A percentile compares a stretch with the other conserved stretches of the same genome.
Conservation (phyloP, 257 asterid genomes). For the Paraleonurus japonicus region DNA sequence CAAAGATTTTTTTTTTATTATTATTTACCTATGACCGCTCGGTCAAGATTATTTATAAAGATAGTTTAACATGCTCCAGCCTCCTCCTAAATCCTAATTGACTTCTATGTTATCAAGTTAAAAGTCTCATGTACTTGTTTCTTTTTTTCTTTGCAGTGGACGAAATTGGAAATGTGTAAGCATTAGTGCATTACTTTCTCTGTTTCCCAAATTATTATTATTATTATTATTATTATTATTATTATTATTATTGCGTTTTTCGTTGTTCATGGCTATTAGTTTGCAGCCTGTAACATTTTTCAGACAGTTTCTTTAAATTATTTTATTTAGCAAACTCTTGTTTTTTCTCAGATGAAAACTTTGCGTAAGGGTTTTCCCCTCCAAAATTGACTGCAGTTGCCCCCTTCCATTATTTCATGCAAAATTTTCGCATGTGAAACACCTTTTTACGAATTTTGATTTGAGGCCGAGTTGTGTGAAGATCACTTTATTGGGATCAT, state of each 20-base stretch:
- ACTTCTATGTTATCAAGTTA: background rate
- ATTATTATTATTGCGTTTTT: background rate
- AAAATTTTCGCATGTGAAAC: too few species aligned
- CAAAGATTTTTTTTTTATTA: too few species aligned
- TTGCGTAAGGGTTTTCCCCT: background rate
- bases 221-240: too few species aligned
- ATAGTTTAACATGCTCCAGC: too few species aligned
- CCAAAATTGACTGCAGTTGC: background rate
- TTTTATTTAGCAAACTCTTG: background rate
- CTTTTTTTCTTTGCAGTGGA: conserved; percentile 75
- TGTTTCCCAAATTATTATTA: background rate
- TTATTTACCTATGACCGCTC: too few species aligned
- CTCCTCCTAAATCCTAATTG: background rate
- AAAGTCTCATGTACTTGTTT: background rate
- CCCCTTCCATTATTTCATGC: background rate
- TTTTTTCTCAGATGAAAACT: too few species aligned
- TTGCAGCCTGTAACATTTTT: background rate
- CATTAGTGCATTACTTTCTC: conserved; percentile 26
- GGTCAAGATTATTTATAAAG: too few species aligned
- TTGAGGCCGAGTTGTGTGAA: background rate
- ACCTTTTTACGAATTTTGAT: background rate
- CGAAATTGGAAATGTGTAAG: conserved; percentile 99
- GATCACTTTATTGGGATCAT: background rate
- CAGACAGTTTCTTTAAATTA: too few species aligned
- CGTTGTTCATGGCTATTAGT: background rate